Conservation (phyloP, 2,329 filamentous ascomycete species). For the Fusarium nelsonii region DNA sequence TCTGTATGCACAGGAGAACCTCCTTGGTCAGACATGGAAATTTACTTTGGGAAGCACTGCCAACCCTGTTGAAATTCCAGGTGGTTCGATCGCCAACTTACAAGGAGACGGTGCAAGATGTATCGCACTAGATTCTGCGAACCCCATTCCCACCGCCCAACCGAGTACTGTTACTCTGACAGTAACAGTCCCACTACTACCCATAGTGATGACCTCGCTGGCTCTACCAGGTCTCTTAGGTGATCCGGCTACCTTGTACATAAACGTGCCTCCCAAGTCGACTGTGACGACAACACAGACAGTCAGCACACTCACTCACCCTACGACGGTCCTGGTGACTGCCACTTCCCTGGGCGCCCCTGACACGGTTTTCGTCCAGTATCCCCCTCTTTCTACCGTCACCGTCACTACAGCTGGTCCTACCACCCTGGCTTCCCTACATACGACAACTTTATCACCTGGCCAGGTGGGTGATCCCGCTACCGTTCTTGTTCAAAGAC, state of each 20-base stretch:
- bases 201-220: not conserved
- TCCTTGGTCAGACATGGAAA: slow-evolving; percentile 12
- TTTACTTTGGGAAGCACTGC: slow-evolving; percentile 4
- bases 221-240: slow-evolving; percentile 2
- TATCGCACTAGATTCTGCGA: not conserved
- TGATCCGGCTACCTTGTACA: slow-evolving; percentile 24
- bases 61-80: not conserved
- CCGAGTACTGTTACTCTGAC: not conserved
- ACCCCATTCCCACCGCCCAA: not conserved
- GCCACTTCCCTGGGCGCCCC: slow-evolving; percentile 4
- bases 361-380: slow-evolving; percentile 7
- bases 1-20: slow-evolving; percentile 8
- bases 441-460: not conserved
- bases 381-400: slow-evolving; percentile 1
- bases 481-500: slow-evolving; percentile 3
- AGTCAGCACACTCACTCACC: not conserved
- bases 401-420: slow-evolving; percentile 2
- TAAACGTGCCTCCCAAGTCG: slow-evolving; percentile 14
- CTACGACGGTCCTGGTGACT: slow-evolving; percentile 2
- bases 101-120: slow-evolving; percentile 10
- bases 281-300: slow-evolving; percentile 18
- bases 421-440: not conserved
- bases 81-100: slow-evolving; percentile 1
- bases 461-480: slow-evolving; percentile 3
- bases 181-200: not conserved